Base-by-base conservation (phyloP, 192 early-diverging fungal genomes). In the Coemansia sp. region DNA sequence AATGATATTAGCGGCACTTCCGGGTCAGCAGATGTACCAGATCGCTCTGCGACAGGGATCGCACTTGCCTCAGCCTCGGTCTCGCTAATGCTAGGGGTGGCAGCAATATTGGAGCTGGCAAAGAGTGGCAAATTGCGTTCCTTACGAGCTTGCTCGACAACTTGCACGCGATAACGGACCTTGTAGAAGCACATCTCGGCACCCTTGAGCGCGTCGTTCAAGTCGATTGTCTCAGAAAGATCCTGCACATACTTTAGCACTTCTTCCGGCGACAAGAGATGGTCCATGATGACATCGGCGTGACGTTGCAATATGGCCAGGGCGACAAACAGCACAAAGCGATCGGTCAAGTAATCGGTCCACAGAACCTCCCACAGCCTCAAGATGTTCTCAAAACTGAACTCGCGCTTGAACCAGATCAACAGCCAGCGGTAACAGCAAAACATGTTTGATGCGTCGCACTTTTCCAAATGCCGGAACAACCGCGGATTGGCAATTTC, bases 391-490 rank as follows among this genome's bases (percentile, higher is more conserved):
- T 89, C 85, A 86, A 94, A 97, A 65, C 86, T 78, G 67, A 98
- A 98, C 78, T 99, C 98, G 50, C 98, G 90, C 78, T 99, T 99
- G 76, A 96, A 99, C 84, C 92, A 93, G 32, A 99, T 89, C 39
- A 99, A 73, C 19, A 99, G 84, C 97, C 97, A 99, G 37, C 98
- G 92, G 86, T 98, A 99, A 78, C 96, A 98, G 76, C 91, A 95
- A 72, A 99, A 99, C 67, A 99, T 85, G 77, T 99, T 97, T 62
- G 88, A 84, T 1, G 93, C 89, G 39, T 98, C 96, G 62, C 69
- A 71, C 67, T 77, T 70, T 84, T 88, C 89, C 55, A 99, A 80
- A 66, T 96, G 95, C 62, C 86, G 83, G 82, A 91, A 93, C 19
- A 99, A 80, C 19, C 70, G 85, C 1, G 94, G 93, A 72, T 97